Evolutionary conservation across 2,329 filamentous ascomycete genomes (phyloP).

Genomic region (Colletotrichum somersetense): DNA sequence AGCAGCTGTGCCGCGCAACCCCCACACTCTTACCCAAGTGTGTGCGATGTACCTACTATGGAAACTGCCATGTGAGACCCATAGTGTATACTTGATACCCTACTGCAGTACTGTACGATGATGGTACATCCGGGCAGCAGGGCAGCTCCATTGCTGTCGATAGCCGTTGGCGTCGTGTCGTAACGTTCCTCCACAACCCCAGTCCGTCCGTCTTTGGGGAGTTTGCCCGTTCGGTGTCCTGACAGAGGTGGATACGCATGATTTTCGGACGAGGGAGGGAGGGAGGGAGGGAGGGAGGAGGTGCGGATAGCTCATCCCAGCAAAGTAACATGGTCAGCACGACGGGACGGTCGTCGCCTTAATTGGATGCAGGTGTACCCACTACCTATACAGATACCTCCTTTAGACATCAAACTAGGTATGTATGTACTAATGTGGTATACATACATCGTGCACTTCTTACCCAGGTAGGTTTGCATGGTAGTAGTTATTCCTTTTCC

Average conservation of each 20-base stretch:
- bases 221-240: neutral
- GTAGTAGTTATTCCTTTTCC: slow-evolving; percentile 9
- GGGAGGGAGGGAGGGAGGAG: neutral
- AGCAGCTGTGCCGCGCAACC: slow-evolving; percentile 8
- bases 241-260: slow-evolving; percentile 1
- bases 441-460: neutral
- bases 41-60: no score
- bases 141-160: neutral
- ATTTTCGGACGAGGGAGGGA: slow-evolving; percentile 8
- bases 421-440: no score
- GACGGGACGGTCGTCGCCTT: slow-evolving; percentile 18
- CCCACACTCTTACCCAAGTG: neutral
- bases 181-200: slow-evolving; percentile 6
- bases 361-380: neutral
- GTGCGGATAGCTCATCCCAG: slow-evolving; percentile 34
- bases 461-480: no score
- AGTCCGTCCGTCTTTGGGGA: neutral
- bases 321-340: slow-evolving; percentile 17
- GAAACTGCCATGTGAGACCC: no score
- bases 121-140: no score
- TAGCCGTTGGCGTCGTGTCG: neutral
- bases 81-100: no score
- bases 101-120: no score
- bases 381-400: neutral
- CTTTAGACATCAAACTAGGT: neutral